Conservation (phyloP, 768 basidiomycete genomes). For the Pholiota molesta region DNA sequence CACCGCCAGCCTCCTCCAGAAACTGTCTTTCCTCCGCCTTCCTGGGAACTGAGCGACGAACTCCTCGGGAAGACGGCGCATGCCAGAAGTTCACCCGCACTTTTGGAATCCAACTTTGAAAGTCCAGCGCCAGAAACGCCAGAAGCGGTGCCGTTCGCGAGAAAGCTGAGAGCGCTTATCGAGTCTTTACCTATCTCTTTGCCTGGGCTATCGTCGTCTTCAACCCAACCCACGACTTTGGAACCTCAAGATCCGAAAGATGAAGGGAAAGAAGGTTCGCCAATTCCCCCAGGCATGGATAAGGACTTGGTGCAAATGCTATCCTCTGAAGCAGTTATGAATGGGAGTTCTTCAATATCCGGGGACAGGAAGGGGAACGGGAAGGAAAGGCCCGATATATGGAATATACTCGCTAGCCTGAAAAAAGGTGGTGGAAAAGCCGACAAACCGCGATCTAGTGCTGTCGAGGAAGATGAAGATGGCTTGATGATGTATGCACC, state of each 20-base stretch:
- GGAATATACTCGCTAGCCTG: constrained; percentile 59
- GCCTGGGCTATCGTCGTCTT: constrained; percentile 26
- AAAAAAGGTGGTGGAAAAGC: constrained; percentile 26
- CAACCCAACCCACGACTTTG: constrained; percentile 6
- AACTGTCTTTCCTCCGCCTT: constrained; percentile 46
- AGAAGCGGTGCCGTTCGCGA: constrained; percentile 40
- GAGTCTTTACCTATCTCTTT: constrained; percentile 34
- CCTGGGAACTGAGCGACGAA: constrained; percentile 46
- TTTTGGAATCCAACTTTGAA: constrained; percentile 25
- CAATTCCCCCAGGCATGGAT: constrained; percentile 47
- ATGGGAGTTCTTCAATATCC: constrained; percentile 33
- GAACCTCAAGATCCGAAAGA: constrained; percentile 21
- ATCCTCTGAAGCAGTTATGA: constrained; percentile 67
- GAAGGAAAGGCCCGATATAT: constrained; percentile 49
- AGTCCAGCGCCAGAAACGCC: constrained; percentile 30
- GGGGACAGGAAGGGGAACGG: constrained; percentile 14
- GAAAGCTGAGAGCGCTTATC: constrained; percentile 37
- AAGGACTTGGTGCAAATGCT: constrained; percentile 51
- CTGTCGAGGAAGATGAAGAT: constrained; percentile 48
- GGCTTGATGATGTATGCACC: constrained; percentile 80
- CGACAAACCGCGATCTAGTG: constrained; percentile 24
- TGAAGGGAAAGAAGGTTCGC: constrained; percentile 33
- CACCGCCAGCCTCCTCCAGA: constrained; percentile 15
- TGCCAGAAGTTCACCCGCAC: constrained; percentile 14
- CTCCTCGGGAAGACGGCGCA: constrained; percentile 11